phyloP scores from a whole-genome alignment of 345 rosid genomes.

The Arabidopsis suecica region DNA sequence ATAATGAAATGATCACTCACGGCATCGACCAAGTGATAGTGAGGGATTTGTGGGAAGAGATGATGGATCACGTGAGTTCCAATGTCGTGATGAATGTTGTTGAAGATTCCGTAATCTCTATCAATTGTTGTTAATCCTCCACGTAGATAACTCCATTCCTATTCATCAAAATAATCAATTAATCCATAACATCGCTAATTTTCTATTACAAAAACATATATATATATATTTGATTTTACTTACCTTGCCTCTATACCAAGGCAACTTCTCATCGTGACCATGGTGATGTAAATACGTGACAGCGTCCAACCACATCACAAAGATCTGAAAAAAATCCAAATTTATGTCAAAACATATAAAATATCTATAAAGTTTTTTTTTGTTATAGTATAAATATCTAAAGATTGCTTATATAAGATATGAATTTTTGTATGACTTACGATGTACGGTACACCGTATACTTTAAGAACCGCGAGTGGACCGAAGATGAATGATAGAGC shows the following conservation, averaged over 20 bases:
- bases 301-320: constrained; percentile 81
- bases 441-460: constrained; percentile 79
- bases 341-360: neutral
- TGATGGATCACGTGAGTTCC: constrained; percentile 96
- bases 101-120: constrained; percentile 79
- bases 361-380: too few relatives aligned
- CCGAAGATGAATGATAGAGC: constrained; percentile 53
- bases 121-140: constrained; percentile 93
- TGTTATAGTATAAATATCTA: too few relatives aligned
- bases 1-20: constrained; percentile 40
- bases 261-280: constrained; percentile 77
- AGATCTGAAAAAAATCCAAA: constrained; percentile 52
- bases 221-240: neutral
- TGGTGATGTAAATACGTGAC: constrained; percentile 95
- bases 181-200: neutral
- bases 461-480: constrained; percentile 53
- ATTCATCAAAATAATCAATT: neutral
- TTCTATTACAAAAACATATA: too few relatives aligned
- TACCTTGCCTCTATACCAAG: constrained; percentile 98
- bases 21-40: constrained; percentile 82
- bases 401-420: neutral
- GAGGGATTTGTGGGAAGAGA: constrained; percentile 96
- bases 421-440: constrained; percentile 39
- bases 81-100: constrained; percentile 84
- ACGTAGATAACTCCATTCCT: constrained; percentile 90